Evolutionary conservation across 345 rosid genomes (phyloP).

Genomic region (Anacardium occidentale): DNA sequence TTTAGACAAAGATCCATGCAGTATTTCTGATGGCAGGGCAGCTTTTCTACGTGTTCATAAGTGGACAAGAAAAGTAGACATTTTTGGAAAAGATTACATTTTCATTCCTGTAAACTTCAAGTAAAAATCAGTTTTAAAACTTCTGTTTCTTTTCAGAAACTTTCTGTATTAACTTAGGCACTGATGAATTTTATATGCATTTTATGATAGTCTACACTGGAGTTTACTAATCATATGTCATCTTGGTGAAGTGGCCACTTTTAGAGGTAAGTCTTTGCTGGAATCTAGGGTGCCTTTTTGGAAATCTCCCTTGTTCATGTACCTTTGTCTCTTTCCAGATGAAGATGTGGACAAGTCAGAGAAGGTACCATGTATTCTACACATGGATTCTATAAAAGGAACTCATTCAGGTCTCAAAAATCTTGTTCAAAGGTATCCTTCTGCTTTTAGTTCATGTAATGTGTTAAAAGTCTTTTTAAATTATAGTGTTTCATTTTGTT

Average conservation of each 20-base stretch:
- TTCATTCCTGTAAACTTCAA: slow-evolving; percentile 93
- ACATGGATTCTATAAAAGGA: slow-evolving; percentile 98
- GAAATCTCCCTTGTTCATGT: slow-evolving; percentile 13
- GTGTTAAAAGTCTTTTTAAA: not conserved
- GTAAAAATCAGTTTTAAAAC: slow-evolving; percentile 38
- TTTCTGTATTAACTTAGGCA: slow-evolving; percentile 7
- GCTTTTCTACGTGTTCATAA: slow-evolving; percentile 92
- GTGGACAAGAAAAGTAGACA: slow-evolving; percentile 95
- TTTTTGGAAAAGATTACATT: slow-evolving; percentile 89
- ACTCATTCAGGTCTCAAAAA: slow-evolving; percentile 91
- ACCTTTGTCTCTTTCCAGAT: slow-evolving; percentile 44
- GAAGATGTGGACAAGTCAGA: slow-evolving; percentile 43
- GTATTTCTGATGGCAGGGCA: slow-evolving; percentile 93
- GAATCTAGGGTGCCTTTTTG: slow-evolving; percentile 5
- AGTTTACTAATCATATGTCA: slow-evolving; percentile 93
- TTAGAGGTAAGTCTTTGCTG: slow-evolving; percentile 51
- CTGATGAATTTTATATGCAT: slow-evolving; percentile 24
- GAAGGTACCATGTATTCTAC: slow-evolving; percentile 84
- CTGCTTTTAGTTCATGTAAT: slow-evolving; percentile 15
- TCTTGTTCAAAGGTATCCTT: slow-evolving; percentile 82
- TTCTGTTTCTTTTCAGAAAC: slow-evolving; percentile 11
- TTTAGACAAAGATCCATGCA: slow-evolving; percentile 94
- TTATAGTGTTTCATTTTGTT: not conserved
- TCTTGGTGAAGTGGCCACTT: slow-evolving; percentile 74
- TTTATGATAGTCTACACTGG: slow-evolving; percentile 87